Evolutionary conservation across 345 rosid species (phyloP), one percentile per base, ranked within the genome.

Genomic region (Aquilaria malaccensis): DNA sequence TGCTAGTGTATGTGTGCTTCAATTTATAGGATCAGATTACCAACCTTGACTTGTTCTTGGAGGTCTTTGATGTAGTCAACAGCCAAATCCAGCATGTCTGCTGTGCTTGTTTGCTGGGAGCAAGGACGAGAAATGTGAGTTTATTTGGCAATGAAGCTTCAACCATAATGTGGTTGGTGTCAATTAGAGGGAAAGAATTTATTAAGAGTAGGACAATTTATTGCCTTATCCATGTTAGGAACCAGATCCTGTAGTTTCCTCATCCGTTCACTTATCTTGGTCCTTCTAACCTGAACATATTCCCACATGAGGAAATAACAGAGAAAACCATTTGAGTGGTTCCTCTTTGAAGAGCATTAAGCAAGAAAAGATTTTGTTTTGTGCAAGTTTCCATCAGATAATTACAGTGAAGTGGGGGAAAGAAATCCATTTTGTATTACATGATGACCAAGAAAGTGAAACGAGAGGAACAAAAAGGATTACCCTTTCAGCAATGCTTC

Each of bases 401-500:
- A 37, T 37, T 37, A 9, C 43, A 37, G 43, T 22, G 22, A 7
- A n/a, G 30, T 22, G 22, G 22, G 22, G 22, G 22, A 22, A 22
- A 22, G 22, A 22, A 22, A 22, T 22, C 22, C 22, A 22, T 0
- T 22, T 22, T 22, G 22, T 22, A 22, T 22, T 22, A 22, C 22
- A 22, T 22, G 22, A 22, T 22, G 22, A 22, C 22, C 22, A 22
- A 22, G 22, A 22, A 22, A 22, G 22, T 22, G 22, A 0, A 22
- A 22, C 22, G 22, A 22, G 22, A 22, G 22, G 22, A 22, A 22
- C 22, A 22, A 6, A 37, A 37, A 37, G 2, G 43, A 30, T 76
- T 82, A 90, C 99, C 80, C 99, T 85, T 77, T 94, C 99, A 2
- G 99, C 99, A 15, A 94, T 90, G 80, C 99, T 94, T 41, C 99